Evolutionary conservation across 2,329 filamentous ascomycete species (phyloP).

Genomic region (Alternaria sp.): DNA sequence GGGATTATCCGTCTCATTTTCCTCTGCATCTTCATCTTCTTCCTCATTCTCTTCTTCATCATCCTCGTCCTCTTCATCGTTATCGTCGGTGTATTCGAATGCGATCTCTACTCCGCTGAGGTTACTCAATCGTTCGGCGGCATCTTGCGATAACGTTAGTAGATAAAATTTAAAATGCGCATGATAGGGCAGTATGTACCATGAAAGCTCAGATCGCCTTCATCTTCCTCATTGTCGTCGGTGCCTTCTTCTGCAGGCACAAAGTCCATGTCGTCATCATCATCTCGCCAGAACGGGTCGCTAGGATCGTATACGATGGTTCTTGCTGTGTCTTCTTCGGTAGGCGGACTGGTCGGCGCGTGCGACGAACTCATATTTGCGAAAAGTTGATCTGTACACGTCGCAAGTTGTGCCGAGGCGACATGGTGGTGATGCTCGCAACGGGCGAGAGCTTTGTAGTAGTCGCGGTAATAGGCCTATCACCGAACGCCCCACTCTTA

Average conservation of each 20-base stretch:
- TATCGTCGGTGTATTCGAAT: conserved; percentile 52
- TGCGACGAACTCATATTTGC: conserved; percentile 40
- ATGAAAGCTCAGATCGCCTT: conserved; percentile 49
- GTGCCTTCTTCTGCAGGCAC: conserved; percentile 55
- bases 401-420: conserved; percentile 16
- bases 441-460: conserved; percentile 18
- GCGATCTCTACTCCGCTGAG: conserved; percentile 55
- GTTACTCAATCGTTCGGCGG: conserved; percentile 54
- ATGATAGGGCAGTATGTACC: conserved; percentile 29
- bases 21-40: conserved; percentile 37
- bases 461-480: conserved; percentile 18
- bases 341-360: conserved; percentile 34
- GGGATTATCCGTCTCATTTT: conserved; percentile 22
- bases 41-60: conserved; percentile 34
- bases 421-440: conserved; percentile 14
- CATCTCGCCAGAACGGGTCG: conserved; percentile 48
- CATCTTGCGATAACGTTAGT: conserved; percentile 41
- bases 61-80: conserved; percentile 47
- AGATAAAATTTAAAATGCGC: background rate
- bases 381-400: conserved; percentile 6
- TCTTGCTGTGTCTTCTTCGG: conserved; percentile 37
- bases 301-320: conserved; percentile 45
- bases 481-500: conserved; percentile 20
- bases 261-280: conserved; percentile 62
- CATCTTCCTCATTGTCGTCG: conserved; percentile 52